Base-by-base conservation (phyloP, 179 eudicot species). In the Silene coronaria region DNA sequence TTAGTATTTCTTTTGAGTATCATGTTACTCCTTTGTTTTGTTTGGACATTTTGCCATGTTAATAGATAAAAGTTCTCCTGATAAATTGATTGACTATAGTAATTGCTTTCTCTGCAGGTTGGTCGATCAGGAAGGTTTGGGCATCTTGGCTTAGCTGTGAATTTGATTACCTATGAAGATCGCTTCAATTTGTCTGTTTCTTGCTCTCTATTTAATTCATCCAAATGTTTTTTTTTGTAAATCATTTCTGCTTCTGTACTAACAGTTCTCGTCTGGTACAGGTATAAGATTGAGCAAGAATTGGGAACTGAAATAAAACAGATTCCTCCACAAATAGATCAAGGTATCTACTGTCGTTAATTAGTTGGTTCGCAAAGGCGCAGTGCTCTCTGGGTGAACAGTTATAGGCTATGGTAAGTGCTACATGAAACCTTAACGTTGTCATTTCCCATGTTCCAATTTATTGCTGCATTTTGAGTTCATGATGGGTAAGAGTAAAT, bases 101-200 rank as follows among this genome's bases (percentile, higher is more conserved):
- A 26, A 9, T 28, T 1, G 9, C 67, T 73, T 7, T 77, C 19
- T 67, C 63, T 26, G 0, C 77, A 92, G 97, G 96, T 92, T 86
- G 97, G 97, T 81, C 90, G 97, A 76, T 92, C 97, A 73, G 97
- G 97, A 67, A 91, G 97, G 79, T 92, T 82, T 78, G 94, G 96
- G 24, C 96, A 92, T 84, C 94, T 92, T 73, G 97, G 97, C 19
- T 81, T 92, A 76, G 97, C 97, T 27, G 96, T 91, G 83, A 92
- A 91, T 84, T 85, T 92, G 78, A 92, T 92, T 70, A 92, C 97
- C 67, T 92, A 91, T 64, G 97, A 92, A 81, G 97, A 92, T 57
- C 97, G 97, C 71, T 92, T 91, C 76, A 92, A 92, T 81, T 82
- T 93, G 98, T 91, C 73, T 51, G 94, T 78, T 30, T 32, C 66